Conservation (phyloP, 1,284 basidiomycete species). For the Microbotryomycetes sp. region DNA sequence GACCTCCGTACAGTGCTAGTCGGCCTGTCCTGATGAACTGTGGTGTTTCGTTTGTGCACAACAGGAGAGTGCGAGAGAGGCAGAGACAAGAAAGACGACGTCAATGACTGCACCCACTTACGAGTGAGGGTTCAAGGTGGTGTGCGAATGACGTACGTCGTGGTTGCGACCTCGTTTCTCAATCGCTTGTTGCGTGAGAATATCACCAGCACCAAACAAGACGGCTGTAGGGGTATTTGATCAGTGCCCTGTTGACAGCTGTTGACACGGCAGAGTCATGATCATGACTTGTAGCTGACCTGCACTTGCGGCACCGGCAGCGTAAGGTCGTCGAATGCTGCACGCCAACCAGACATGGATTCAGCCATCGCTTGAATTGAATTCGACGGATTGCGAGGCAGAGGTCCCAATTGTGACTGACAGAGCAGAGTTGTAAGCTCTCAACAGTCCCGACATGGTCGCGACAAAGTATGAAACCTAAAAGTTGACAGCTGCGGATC, state of each 20-base stretch:
- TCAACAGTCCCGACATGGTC: slow-evolving; percentile 18
- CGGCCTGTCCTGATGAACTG: slow-evolving; percentile 65
- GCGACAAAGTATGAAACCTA: too few relatives aligned
- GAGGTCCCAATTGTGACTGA: background rate
- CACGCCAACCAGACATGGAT: background rate
- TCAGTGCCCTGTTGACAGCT: too few relatives aligned
- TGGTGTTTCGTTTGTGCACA: background rate
- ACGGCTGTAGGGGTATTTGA: slow-evolving; percentile 8
- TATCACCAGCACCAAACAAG: slow-evolving; percentile 55
- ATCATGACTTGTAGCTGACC: too few relatives aligned
- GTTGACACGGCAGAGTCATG: too few relatives aligned
- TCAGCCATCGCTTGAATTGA: background rate
- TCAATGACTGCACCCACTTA: too few relatives aligned
- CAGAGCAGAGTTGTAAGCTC: slow-evolving; percentile 31
- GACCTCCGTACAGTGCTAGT: slow-evolving; percentile 64
- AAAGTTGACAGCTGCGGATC: too few relatives aligned
- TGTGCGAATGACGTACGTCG: slow-evolving; percentile 52
- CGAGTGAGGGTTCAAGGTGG: background rate
- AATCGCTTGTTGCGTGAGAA: slow-evolving; percentile 72
- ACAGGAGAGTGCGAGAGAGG: background rate
- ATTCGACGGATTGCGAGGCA: background rate
- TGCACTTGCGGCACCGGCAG: slow-evolving; percentile 18
- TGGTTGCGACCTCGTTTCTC: slow-evolving; percentile 61
- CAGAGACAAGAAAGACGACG: too few relatives aligned
- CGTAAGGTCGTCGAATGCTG: slow-evolving; percentile 24